Evolutionary conservation across 345 rosid genomes (phyloP).

Genomic region (Arabidopsis arenosa): DNA sequence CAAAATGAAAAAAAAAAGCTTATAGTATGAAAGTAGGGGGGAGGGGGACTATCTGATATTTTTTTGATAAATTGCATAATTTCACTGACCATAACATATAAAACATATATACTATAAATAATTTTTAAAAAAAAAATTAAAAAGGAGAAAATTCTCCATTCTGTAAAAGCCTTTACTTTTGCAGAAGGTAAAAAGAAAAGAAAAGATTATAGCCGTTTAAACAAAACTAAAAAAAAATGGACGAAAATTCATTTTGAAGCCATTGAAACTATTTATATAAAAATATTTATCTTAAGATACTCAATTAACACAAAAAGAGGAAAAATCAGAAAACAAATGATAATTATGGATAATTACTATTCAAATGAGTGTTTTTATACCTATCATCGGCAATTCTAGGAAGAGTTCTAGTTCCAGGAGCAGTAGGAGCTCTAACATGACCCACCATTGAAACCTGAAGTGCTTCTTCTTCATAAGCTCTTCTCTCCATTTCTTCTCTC

Average conservation of each 20-base stretch:
- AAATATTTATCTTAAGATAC: constrained; percentile 20
- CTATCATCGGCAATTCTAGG: constrained; percentile 36
- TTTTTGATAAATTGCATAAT: neutral
- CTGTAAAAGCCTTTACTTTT: constrained; percentile 20
- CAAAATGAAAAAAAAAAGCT: neutral
- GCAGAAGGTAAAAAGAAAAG: constrained; percentile 12
- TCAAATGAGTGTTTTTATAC: constrained; percentile 39
- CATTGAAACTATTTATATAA: constrained; percentile 11
- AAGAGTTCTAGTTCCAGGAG: constrained; percentile 42
- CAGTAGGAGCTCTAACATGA: constrained; percentile 46
- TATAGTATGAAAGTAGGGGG: constrained; percentile 19
- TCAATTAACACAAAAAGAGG: neutral
- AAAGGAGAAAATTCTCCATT: neutral
- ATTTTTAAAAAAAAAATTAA: no score
- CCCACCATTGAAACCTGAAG: constrained; percentile 50
- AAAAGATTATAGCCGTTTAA: constrained; percentile 10
- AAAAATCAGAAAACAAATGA: neutral
- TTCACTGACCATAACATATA: neutral
- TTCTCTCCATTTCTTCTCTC: constrained; percentile 49
- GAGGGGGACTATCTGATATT: neutral
- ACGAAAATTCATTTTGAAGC: neutral
- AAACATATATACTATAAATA: no score
- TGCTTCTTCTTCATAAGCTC: constrained; percentile 51
- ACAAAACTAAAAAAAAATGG: neutral
- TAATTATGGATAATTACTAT: constrained; percentile 22